Evolutionary conservation across 352 stramenopile genomes (phyloP), one percentile per base, ranked within the genome.

Genomic region (Globisporangium spiculum): DNA sequence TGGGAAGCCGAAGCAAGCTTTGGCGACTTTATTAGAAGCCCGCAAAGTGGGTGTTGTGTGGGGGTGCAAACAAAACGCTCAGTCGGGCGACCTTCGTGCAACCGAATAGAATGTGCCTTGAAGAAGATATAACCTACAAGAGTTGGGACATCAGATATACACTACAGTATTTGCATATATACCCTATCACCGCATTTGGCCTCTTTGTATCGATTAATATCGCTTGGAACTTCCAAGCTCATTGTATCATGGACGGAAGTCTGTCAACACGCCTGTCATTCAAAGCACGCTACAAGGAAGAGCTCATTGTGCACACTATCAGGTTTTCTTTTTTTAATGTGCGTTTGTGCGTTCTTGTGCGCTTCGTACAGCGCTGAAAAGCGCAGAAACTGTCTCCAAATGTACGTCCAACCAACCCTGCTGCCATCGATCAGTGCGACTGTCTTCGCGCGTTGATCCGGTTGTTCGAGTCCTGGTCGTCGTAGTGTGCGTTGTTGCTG

Each of bases 361-460:
- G 32, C 32, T 36, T 36, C 32, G 32, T 36, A 7, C 32, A 36
- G 41, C 41, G 16, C 54, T 9, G 7, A n/a, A 22, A 7, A 22
- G 26, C 24, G 10, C 27, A 38, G 4, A 50, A 50, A 50, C 41
- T 3, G 16, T 16, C 14, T 50, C 41, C 41, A 50, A n/a, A 50
- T n/a, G 41, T n/a, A 50, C 41, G 14, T 50, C 41, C 41, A n/a
- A 63, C 57, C 32, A n/a, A 63, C 57, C 32, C 20, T 14, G 1
- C 34, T 24, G 20, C n/a, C 27, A 46, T 46, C 38, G 16, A 18
- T 64, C 73, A 93, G 57, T 88, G 83, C 46, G 85, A 93, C 50
- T 91, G 80, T 82, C 85, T 86, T 67, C 85, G 73, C 7, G 75
- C 66, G 38, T 75, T 75, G 55, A 93, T 89, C 34, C 67, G 69